Base-by-base conservation (phyloP, 2,329 filamentous ascomycete genomes). In the Aureobasidium musti region DNA sequence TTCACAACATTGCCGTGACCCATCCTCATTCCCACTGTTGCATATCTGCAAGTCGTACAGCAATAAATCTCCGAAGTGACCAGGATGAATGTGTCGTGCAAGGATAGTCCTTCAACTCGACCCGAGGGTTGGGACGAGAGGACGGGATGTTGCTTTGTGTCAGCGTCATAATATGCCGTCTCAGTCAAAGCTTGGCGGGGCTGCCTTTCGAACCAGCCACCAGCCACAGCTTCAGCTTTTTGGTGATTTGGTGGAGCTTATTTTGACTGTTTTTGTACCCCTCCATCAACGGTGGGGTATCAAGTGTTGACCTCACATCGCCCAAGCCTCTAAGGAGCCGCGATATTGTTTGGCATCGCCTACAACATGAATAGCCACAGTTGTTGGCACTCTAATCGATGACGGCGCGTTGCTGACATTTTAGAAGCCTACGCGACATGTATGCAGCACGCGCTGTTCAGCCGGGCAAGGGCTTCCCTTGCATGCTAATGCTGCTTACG, bases 61-160 rank as follows among this genome's bases (percentile, higher is more conserved):
- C n/a, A 63, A 52, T 23, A 63, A 63, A 50, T 63, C 59, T 63
- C 43, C 59, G 43, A 63, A 5, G 14, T 13, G 35, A 59, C 59
- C 10, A 63, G 45, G 45, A 39, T 63, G 33, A 5, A 10, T 11
- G 47, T n/a, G 45, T 63, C 13, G 59, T 52, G 59, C 59, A 63
- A 63, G 59, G 59, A 63, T 63, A 19, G 33, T 5, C 45, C 59
- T 52, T 26, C 43, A 47, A 47, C 43, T 47, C 41, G 59, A 45
- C 3, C 59, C 59, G 57, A 61, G 33, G 57, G 57, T 41, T 52
- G 43, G 59, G 41, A 37, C 45, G 4, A 19, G n/a, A 23, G 10
- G 41, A 61, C 57, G 57, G 57, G 57, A 49, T 30, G 57, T 61
- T 61, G 43, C 26, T 37, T n/a, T 23, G 35, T 61, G 49, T 61